Evolutionary conservation across 345 rosid species (phyloP).

Genomic region (Boechera divaricarpa): DNA sequence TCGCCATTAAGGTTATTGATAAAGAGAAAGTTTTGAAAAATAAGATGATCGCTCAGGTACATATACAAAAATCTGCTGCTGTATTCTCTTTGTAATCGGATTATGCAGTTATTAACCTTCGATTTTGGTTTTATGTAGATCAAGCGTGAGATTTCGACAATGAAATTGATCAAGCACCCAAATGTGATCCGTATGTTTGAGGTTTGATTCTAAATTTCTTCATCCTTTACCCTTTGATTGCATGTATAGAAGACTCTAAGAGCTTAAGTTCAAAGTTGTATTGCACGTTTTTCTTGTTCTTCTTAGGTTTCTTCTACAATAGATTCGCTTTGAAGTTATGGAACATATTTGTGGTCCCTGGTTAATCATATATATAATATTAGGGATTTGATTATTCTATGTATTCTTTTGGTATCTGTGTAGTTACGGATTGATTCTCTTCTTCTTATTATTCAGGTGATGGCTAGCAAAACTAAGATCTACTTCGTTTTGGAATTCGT

Average conservation of each 20-base stretch:
- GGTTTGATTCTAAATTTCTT: slow-evolving; percentile 53
- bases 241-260: slow-evolving; percentile 12
- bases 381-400: slow-evolving; percentile 3
- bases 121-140: slow-evolving; percentile 54
- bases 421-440: slow-evolving; percentile 17
- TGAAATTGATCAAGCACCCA: slow-evolving; percentile 92
- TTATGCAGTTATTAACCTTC: neutral
- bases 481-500: slow-evolving; percentile 92
- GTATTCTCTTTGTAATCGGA: neutral
- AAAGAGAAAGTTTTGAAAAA: slow-evolving; percentile 89
- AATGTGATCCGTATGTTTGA: slow-evolving; percentile 96
- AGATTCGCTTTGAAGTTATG: slow-evolving; percentile 18
- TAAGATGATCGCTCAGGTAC: slow-evolving; percentile 95
- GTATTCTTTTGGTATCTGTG: slow-evolving; percentile 26
- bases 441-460: slow-evolving; percentile 64
- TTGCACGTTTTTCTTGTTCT: neutral
- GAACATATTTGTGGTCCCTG: slow-evolving; percentile 31
- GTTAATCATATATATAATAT: neutral
- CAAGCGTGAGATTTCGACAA: slow-evolving; percentile 92
- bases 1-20: slow-evolving; percentile 92
- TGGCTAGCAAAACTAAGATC: slow-evolving; percentile 98
- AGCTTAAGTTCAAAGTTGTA: neutral
- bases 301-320: neutral
- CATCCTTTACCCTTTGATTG: neutral
- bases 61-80: neutral